phyloP scores from a whole-genome alignment of 805 yeast genomes.

The Candida anglica region DNA sequence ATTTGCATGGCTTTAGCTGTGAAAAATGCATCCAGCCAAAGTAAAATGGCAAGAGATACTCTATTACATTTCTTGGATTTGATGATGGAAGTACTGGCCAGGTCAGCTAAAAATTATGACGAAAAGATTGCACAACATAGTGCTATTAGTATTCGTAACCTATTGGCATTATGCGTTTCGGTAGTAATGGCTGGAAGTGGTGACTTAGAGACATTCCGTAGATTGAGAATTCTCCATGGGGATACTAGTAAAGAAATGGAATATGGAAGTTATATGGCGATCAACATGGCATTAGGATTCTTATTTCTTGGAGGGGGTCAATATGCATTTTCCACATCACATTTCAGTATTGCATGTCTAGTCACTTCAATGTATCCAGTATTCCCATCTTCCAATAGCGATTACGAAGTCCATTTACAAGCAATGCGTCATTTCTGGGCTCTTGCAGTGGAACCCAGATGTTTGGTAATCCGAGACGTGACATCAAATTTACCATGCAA shows the following conservation, averaged over 20 bases:
- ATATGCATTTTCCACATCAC: slow-evolving; percentile 65
- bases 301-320: slow-evolving; percentile 92
- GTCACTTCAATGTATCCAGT: slow-evolving; percentile 76
- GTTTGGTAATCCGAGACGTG: slow-evolving; percentile 74
- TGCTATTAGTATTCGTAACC: slow-evolving; percentile 51
- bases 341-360: slow-evolving; percentile 64
- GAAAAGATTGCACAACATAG: slow-evolving; percentile 52
- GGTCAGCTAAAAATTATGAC: slow-evolving; percentile 50
- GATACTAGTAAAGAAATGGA: slow-evolving; percentile 41
- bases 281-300: slow-evolving; percentile 81
- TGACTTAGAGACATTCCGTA: slow-evolving; percentile 70
- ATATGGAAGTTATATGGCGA: slow-evolving; percentile 73
- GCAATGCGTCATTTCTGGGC: slow-evolving; percentile 92
- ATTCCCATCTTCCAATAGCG: slow-evolving; percentile 45
- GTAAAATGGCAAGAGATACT: slow-evolving; percentile 49
- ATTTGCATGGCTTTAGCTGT: slow-evolving; percentile 70
- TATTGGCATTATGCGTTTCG: slow-evolving; percentile 61
- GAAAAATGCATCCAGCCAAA: slow-evolving; percentile 67
- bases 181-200: slow-evolving; percentile 90
- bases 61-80: slow-evolving; percentile 53
- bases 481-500: slow-evolving; percentile 54
- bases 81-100: slow-evolving; percentile 39
- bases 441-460: slow-evolving; percentile 72
- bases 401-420: slow-evolving; percentile 64
- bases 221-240: slow-evolving; percentile 69